phyloP scores from a whole-genome alignment of 768 basidiomycete genomes.

The Lactarius trivialis region DNA sequence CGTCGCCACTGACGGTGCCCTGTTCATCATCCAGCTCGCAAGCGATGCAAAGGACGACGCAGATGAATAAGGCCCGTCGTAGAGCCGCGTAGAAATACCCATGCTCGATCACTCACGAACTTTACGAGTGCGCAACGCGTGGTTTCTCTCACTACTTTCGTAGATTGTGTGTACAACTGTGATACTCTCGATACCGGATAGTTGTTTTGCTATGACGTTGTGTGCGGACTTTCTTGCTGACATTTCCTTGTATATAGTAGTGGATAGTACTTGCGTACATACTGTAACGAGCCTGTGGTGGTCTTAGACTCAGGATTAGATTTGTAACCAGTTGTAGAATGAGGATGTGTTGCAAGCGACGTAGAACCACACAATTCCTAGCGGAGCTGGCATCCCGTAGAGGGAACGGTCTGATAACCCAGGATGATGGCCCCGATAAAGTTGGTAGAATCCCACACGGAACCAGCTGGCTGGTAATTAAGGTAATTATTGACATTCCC shows the following conservation, averaged over 20 bases:
- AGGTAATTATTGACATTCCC: too few relatives aligned
- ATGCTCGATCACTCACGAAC: not conserved
- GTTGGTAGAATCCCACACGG: too few relatives aligned
- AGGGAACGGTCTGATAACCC: too few relatives aligned
- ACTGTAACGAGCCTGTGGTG: not conserved
- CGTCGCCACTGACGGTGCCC: slow-evolving; percentile 1
- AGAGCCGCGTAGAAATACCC: not conserved
- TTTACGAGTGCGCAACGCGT: not conserved
- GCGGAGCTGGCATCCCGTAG: too few relatives aligned
- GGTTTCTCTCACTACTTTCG: not conserved
- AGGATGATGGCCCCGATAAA: too few relatives aligned
- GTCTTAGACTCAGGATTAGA: not conserved
- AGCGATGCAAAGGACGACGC: too few relatives aligned
- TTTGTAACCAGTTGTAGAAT: too few relatives aligned
- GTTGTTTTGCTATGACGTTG: not conserved
- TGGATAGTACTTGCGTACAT: not conserved
- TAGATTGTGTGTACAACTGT: not conserved
- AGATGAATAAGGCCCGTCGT: not conserved
- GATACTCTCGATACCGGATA: not conserved
- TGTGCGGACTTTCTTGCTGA: not conserved
- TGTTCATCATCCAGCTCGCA: slow-evolving; percentile 14
- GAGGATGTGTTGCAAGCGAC: too few relatives aligned
- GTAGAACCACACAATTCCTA: too few relatives aligned
- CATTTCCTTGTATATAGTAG: not conserved
- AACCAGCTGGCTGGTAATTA: too few relatives aligned